Base-by-base conservation (phyloP, 495 filamentous ascomycete species). In the Talaromyces trachyspermus region DNA sequence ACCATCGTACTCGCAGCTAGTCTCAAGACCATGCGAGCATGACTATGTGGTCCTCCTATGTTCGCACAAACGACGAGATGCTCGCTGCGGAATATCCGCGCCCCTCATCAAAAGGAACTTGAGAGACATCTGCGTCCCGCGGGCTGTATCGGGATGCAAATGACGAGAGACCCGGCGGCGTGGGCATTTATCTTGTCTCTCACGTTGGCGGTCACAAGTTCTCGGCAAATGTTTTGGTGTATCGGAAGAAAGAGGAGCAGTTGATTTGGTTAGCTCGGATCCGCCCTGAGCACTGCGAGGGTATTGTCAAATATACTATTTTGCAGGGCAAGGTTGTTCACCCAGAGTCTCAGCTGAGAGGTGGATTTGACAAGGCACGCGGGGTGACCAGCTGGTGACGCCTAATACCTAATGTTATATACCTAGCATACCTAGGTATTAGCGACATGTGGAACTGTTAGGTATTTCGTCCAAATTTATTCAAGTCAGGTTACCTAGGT, bases 141-240 rank as follows among this genome's bases (percentile, higher is more conserved):
- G 6, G 88, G 89, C 64, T 98, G 0, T 87, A 86, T 56, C 81
- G 92, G n/a, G 92, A 97, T 57, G 63, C 86, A 2, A 79, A 87
- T 46, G 92, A 97, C 61, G 81, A 86, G 55, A 64, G 91, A 22
- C 80, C 87, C 0, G 91, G 90, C 7, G 92, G 92, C 0, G 89
- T 86, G 1, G 92, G 89, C 2, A 86, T 98, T 27, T 92, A 95
- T 58, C 96, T 95, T 57, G 88, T 96, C 43, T 89, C 81, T 48
- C 92, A 98, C 61, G 88, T 96, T 0, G 92, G 92, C 9, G 92
- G 92, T 0, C 92, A 98, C 59, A 94, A 95, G 65, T 97, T 88
- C 61, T 78, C 80, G 5, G 92, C 92, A 1, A 98, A 98, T 58
- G 77, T 95, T 44, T 76, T 98, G 64, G 61, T 98, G 0, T 97